phyloP scores from a whole-genome alignment of 148 eudicot species.

The Rhododendron kiyosumense region DNA sequence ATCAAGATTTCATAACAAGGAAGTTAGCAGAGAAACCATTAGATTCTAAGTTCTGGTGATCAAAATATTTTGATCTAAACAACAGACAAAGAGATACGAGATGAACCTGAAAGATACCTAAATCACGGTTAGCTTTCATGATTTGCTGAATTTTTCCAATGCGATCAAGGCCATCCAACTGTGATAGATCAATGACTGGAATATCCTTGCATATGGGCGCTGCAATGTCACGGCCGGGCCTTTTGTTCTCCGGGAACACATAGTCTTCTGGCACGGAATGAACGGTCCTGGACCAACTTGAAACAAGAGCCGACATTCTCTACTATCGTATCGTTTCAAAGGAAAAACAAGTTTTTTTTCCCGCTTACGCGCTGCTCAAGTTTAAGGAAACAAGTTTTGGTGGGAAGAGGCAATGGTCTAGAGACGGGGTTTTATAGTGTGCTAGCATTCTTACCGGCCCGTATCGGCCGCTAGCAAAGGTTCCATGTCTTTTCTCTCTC shows the following conservation, averaged over 20 bases:
- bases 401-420: neutral
- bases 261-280: neutral
- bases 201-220: neutral
- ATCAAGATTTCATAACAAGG: neutral
- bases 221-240: neutral
- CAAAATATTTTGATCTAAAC: no score
- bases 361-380: no score
- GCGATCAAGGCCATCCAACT: neutral
- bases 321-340: neutral
- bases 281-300: neutral
- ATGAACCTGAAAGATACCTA: neutral
- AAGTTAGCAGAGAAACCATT: neutral
- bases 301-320: neutral
- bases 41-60: neutral
- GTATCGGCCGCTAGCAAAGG: neutral
- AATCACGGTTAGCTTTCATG: neutral
- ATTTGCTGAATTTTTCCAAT: neutral
- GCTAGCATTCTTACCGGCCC: neutral
- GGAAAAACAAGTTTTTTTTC: neutral
- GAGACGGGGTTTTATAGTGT: neutral
- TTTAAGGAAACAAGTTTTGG: neutral
- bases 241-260: neutral
- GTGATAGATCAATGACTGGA: neutral
- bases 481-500: neutral
- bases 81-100: neutral